A percentile compares a stretch with the other conserved stretches of the same genome.
phyloP scores from a whole-genome alignment of 495 filamentous ascomycete species.

The Aspergillus haitiensis region DNA sequence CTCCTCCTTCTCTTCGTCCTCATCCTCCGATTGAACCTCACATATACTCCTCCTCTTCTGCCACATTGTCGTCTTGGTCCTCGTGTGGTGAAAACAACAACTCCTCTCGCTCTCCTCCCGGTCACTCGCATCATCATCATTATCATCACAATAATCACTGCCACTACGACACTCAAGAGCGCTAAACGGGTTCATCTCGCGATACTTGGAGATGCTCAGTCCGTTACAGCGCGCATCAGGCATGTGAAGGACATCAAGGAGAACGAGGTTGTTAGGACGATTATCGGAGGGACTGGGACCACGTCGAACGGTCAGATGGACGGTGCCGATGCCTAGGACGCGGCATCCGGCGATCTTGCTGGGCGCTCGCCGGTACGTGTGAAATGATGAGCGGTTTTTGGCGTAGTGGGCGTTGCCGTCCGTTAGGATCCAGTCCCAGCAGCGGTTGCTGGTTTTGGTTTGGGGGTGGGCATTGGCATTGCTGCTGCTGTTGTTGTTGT shows the following conservation, averaged over 20 bases:
- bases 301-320: slow-evolving; percentile 23
- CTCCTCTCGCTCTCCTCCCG: background rate
- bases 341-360: slow-evolving; percentile 12
- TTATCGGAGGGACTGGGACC: slow-evolving; percentile 10
- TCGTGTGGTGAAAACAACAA: no score
- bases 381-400: slow-evolving; percentile 30
- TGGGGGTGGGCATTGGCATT: slow-evolving; percentile 7
- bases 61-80: background rate
- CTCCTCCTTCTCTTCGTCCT: slow-evolving; percentile 10
- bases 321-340: slow-evolving; percentile 28
- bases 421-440: slow-evolving; percentile 32
- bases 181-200: background rate
- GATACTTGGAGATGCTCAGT: slow-evolving; percentile 19
- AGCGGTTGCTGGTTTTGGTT: slow-evolving; percentile 14
- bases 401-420: slow-evolving; percentile 30
- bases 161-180: no score
- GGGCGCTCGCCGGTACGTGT: slow-evolving; percentile 24
- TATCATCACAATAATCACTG: no score
- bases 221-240: slow-evolving; percentile 31
- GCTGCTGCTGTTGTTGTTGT: background rate
- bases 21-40: no score
- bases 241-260: slow-evolving; percentile 30
- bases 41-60: slow-evolving; percentile 11
- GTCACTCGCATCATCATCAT: no score
- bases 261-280: slow-evolving; percentile 16